phyloP scores from a whole-genome alignment of 768 basidiomycete genomes.

The Amyloporia xantha region DNA sequence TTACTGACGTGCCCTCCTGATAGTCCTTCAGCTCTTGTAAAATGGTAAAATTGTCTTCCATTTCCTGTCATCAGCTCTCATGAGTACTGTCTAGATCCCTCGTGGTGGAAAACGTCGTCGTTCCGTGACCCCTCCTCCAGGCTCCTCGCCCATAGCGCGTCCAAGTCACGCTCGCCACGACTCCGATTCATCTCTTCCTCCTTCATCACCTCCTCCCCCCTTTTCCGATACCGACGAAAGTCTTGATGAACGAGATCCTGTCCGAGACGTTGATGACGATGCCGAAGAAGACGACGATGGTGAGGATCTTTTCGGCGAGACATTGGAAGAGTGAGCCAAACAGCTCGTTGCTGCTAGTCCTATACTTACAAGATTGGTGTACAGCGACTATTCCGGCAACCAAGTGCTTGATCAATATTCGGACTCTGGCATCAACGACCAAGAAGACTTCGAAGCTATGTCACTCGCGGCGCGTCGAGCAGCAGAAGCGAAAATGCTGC shows the following conservation, averaged over 20 bases:
- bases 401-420: constrained; percentile 82
- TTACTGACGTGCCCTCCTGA: background rate
- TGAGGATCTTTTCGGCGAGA: constrained; percentile 90
- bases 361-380: constrained; percentile 1
- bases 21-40: too few species aligned
- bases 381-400: constrained; percentile 83
- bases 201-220: constrained; percentile 43
- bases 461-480: constrained; percentile 66
- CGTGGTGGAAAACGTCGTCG: constrained; percentile 53
- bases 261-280: constrained; percentile 86
- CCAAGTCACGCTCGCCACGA: constrained; percentile 44
- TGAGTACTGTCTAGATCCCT: constrained; percentile 26
- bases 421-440: constrained; percentile 81
- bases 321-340: constrained; percentile 56
- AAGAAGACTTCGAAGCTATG: constrained; percentile 60
- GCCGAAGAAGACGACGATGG: constrained; percentile 76
- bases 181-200: constrained; percentile 65
- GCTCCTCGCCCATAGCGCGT: constrained; percentile 39
- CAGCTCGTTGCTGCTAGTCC: constrained; percentile 2
- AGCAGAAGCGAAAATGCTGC: constrained; percentile 83
- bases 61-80: too few species aligned
- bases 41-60: too few species aligned
- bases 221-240: constrained; percentile 45
- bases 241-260: constrained; percentile 30
- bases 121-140: constrained; percentile 48